Percentiles rank a stretch among this genome's conserved stretches.
Conservation (phyloP, 2,329 filamentous ascomycete genomes). For the Ophiosphaerella herpotricha region DNA sequence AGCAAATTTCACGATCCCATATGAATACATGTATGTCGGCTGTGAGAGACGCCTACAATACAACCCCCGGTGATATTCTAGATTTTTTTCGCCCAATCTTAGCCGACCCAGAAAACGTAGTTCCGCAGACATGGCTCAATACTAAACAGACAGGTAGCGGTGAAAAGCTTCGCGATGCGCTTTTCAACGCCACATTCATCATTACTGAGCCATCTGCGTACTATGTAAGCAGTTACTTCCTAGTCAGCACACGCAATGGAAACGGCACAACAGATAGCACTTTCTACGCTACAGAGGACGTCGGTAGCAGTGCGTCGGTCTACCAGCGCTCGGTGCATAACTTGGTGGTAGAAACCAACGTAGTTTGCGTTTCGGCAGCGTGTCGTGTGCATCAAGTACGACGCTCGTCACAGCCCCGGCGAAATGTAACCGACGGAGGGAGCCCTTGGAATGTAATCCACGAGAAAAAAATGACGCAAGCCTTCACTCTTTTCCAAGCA, state of each 20-base stretch:
- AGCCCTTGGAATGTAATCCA: not conserved
- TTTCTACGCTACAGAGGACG: not conserved
- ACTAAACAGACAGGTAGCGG: too few species aligned
- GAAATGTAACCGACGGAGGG: not conserved
- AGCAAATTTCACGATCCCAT: not conserved
- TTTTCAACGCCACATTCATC: too few species aligned
- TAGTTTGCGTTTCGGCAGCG: not conserved
- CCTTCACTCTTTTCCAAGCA: not conserved
- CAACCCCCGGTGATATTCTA: not conserved
- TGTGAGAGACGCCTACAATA: not conserved
- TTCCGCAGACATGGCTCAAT: too few species aligned
- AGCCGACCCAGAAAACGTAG: too few species aligned
- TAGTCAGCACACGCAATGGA: not conserved
- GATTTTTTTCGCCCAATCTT: too few species aligned
- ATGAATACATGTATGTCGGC: slow-evolving; percentile 2
- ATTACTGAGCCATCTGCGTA: not conserved
- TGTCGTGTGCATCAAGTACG: not conserved
- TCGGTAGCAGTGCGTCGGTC: not conserved
- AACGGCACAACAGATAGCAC: not conserved
- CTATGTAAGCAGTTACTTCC: not conserved
- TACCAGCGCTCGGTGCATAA: not conserved
- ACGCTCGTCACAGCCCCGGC: not conserved
- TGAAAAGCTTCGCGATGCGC: too few species aligned
- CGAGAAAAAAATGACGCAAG: not conserved
- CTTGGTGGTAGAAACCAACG: not conserved